These are phyloP conservation scores for Omphalotus olearius DNA, from an alignment of 1,284 basidiomycete genomes.

Conservation along the genomic window DNA sequence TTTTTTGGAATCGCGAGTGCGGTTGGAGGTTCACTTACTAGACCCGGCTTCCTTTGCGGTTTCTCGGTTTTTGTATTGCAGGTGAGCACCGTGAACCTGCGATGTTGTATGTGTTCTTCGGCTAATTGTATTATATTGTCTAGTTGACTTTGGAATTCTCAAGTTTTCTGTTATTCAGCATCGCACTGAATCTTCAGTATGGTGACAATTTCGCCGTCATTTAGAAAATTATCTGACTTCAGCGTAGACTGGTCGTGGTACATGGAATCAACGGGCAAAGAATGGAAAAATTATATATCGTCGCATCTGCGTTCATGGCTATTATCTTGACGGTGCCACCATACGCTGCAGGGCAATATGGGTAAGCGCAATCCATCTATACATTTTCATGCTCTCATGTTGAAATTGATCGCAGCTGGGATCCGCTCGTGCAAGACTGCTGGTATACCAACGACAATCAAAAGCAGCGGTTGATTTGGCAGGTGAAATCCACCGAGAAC, in stretches of 20 bases:
- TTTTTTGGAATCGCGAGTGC: conserved; percentile 18
- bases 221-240: not conserved
- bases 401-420: conserved; percentile 14
- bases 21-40: conserved; percentile 16
- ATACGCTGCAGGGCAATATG: conserved; percentile 21
- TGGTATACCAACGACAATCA: conserved; percentile 21
- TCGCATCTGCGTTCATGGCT: conserved; percentile 15
- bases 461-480: conserved; percentile 19
- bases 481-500: conserved; percentile 12
- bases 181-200: conserved; percentile 21
- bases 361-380: conserved; percentile 11
- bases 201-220: not conserved
- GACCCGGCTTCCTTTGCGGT: conserved; percentile 17
- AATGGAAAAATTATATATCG: conserved; percentile 20
- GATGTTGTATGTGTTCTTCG: not conserved
- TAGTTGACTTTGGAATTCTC: conserved; percentile 20
- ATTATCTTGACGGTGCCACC: conserved; percentile 17
- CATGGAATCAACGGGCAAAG: conserved; percentile 18
- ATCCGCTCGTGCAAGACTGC: conserved; percentile 20
- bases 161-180: conserved; percentile 18
- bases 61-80: conserved; percentile 20
- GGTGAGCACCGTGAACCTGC: conserved; percentile 6
- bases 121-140: not conserved
- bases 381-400: not conserved
- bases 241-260: conserved; percentile 19